Percentiles rank a stretch among this genome's conserved stretches.
phyloP scores from a whole-genome alignment of 345 rosid genomes.

The Moringa oleifera region DNA sequence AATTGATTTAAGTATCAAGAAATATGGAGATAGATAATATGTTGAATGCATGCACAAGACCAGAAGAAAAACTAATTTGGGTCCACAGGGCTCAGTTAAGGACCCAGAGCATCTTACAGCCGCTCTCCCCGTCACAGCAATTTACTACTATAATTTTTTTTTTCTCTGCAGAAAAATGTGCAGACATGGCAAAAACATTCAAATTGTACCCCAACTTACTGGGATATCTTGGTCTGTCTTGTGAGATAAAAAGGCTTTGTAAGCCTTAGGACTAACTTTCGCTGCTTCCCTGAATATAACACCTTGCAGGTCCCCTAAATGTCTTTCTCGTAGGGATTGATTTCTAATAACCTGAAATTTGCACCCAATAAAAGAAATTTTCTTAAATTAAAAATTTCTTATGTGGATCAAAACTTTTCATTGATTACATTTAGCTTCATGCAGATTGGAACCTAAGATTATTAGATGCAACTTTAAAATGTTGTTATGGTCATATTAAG shows the following conservation, averaged over 20 bases:
- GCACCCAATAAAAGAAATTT: slow-evolving; percentile 2
- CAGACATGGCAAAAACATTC: not conserved
- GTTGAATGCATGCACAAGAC: not conserved
- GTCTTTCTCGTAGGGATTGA: slow-evolving; percentile 59
- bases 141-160: no score
- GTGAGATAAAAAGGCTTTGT: slow-evolving; percentile 52
- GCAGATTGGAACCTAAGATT: not conserved
- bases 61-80: not conserved
- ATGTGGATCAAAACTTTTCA: not conserved
- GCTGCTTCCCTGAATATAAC: slow-evolving; percentile 51
- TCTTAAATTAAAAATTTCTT: not conserved
- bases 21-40: not conserved
- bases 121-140: no score
- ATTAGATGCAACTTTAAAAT: not conserved
- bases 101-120: no score
- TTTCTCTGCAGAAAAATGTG: not conserved
- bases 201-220: slow-evolving; percentile 33
- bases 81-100: not conserved
- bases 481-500: not conserved
- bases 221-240: slow-evolving; percentile 64
- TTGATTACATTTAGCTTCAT: not conserved
- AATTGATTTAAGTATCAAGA: not conserved
- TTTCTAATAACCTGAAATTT: slow-evolving; percentile 60
- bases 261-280: slow-evolving; percentile 39
- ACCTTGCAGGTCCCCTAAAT: slow-evolving; percentile 88